Evolutionary conservation across 2,329 filamentous ascomycete species (phyloP), one percentile per base, ranked within the genome.

Genomic region (Remersonia thermophila): DNA sequence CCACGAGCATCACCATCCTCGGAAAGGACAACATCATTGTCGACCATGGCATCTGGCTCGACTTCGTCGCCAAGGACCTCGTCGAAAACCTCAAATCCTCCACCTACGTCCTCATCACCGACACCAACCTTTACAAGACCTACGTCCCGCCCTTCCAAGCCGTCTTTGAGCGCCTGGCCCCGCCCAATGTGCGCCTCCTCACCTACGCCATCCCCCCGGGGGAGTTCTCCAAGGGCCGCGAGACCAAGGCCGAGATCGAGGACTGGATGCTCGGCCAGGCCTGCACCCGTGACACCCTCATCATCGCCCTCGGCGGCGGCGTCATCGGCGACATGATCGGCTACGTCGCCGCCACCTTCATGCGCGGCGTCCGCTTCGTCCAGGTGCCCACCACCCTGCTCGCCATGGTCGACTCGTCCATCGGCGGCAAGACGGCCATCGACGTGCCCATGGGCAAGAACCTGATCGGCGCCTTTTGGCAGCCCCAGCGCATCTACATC

Each of bases 271-370:
- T 96, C 40, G 74, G 77, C 47, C 77, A 94, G 51, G 78, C 80
- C 79, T 98, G 91, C 63, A 93, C 87, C 17, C 73, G 91, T 48
- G 91, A 98, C 59, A 94, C 86, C 0, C 83, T 98, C 45, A 79
- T 98, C 40, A 83, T 98, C 55, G 91, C 91, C 16, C 72, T 98
- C 8, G 91, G 91, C 23, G 91, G 91, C 46, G 91, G 91, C 39
- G 91, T 98, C 42, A 95, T 98, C 59, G 91, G 91, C 23, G 91
- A 98, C 59, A 82, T 98, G 81, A 87, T 94, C 45, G 91, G 91
- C 35, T 98, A 93, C 56, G 86, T 96, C 35, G 91, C 91, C 15
- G 86, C 91, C 27, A 98, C 91, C 27, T 98, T 96, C 63, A 98
- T 98, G 91, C 80, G 91, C 48, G 91, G 91, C 38, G 80, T 98